Conservation (phyloP, 2,329 filamentous ascomycete species). For the Pezicula neosporulosa region DNA sequence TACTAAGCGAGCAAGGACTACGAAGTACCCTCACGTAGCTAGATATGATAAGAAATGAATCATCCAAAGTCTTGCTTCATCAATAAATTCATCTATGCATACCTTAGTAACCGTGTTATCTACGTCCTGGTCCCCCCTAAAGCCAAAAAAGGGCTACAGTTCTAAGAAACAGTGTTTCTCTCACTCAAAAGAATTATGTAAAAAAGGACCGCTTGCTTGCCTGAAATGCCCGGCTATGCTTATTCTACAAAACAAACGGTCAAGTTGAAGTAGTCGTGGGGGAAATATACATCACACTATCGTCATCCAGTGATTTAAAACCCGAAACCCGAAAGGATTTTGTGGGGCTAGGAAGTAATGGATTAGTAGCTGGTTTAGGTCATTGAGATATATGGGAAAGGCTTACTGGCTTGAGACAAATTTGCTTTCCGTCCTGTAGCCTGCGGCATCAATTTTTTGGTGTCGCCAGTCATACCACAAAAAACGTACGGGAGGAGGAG, state of each 20-base stretch:
- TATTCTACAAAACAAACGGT: constrained; percentile 25
- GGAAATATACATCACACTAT: constrained; percentile 16
- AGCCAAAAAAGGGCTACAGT: too few species aligned
- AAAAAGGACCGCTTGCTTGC: neutral
- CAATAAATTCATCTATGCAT: too few species aligned
- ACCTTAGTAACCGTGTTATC: too few species aligned
- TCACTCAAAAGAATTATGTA: neutral
- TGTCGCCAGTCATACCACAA: constrained; percentile 67
- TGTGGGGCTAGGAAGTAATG: constrained; percentile 49
- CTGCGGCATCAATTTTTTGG: constrained; percentile 79
- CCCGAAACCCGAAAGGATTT: constrained; percentile 69
- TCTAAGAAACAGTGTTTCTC: too few species aligned
- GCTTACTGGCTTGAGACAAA: constrained; percentile 93
- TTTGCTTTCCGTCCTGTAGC: constrained; percentile 88
- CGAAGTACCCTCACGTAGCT: too few species aligned
- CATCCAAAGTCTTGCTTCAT: too few species aligned
- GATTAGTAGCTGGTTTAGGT: constrained; percentile 8
- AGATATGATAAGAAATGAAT: too few species aligned
- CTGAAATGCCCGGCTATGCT: constrained; percentile 19
- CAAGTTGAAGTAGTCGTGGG: constrained; percentile 8
- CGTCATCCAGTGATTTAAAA: constrained; percentile 41
- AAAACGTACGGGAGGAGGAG: constrained; percentile 86
- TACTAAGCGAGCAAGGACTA: too few species aligned
- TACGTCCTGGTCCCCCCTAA: too few species aligned
- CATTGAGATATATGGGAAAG: neutral